Percentiles rank a stretch among this genome's conserved stretches.
phyloP scores from a whole-genome alignment of 176 grass and related monocot genomes.

The Pontederia crassipes region DNA sequence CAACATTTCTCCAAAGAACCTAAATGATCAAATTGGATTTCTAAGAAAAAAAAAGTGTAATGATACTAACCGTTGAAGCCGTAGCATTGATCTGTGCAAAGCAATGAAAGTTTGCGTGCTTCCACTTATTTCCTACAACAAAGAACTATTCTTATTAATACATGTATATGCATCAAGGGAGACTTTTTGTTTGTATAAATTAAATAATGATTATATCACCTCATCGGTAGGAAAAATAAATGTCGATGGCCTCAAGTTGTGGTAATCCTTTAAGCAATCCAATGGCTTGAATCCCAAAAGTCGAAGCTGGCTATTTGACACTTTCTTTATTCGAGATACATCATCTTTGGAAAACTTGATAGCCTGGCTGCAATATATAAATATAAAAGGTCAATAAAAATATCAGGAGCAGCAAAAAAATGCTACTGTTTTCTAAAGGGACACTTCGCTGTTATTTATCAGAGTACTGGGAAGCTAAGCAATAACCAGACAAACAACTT shows the following conservation, averaged over 20 bases:
- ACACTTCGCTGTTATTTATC: too few species aligned
- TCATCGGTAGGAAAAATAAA: conserved; percentile 89
- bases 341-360: conserved; percentile 71
- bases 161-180: not conserved
- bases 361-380: conserved; percentile 35
- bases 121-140: conserved; percentile 76
- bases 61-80: conserved; percentile 52
- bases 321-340: conserved; percentile 72
- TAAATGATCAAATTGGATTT: not conserved
- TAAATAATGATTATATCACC: conserved; percentile 18
- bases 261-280: conserved; percentile 89
- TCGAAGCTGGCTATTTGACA: conserved; percentile 67
- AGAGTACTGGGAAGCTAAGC: too few species aligned
- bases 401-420: too few species aligned
- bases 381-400: conserved; percentile 10
- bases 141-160: not conserved
- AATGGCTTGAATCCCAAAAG: conserved; percentile 92
- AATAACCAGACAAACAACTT: too few species aligned
- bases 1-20: not conserved
- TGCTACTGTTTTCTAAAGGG: too few species aligned
- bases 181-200: not conserved
- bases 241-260: conserved; percentile 84
- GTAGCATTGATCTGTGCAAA: conserved; percentile 77
- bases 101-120: conserved; percentile 80
- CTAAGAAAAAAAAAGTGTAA: conserved; percentile 4